Percentiles rank a stretch among this genome's conserved stretches.
phyloP scores from a whole-genome alignment of 371 early-diverging fungal species.

The Blyttiomyces sp. region DNA sequence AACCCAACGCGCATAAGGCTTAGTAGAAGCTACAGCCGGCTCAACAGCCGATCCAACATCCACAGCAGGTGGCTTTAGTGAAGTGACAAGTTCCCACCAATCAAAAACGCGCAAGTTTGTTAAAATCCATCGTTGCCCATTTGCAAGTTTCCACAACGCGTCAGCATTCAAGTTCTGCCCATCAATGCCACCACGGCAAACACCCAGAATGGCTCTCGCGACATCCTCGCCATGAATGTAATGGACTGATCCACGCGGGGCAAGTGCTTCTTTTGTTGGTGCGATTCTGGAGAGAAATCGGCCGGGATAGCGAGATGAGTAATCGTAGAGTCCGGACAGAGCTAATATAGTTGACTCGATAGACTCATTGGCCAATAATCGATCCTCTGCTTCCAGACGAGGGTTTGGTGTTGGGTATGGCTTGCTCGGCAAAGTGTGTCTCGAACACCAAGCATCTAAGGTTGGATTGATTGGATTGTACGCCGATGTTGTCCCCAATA shows the following conservation, averaged over 20 bases:
- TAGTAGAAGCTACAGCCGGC: neutral
- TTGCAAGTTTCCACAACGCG: neutral
- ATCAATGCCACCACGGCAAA: no score
- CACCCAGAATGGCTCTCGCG: slow-evolving; percentile 42
- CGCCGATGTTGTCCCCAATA: slow-evolving; percentile 50
- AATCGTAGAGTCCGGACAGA: slow-evolving; percentile 56
- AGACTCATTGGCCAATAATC: slow-evolving; percentile 13
- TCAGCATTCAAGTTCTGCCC: slow-evolving; percentile 10
- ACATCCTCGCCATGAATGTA: slow-evolving; percentile 62
- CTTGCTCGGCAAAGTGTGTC: neutral
- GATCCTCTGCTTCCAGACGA: slow-evolving; percentile 6
- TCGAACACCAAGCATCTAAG: slow-evolving; percentile 16
- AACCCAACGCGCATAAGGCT: slow-evolving; percentile 26
- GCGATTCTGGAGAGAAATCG: slow-evolving; percentile 50
- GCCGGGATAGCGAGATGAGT: slow-evolving; percentile 38
- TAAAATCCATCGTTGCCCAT: slow-evolving; percentile 29
- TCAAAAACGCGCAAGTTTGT: slow-evolving; percentile 38
- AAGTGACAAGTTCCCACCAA: slow-evolving; percentile 41
- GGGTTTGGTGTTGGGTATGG: neutral
- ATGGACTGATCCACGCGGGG: slow-evolving; percentile 27
- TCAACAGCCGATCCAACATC: slow-evolving; percentile 3
- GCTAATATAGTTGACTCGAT: slow-evolving; percentile 40
- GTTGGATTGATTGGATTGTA: neutral
- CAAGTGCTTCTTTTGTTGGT: slow-evolving; percentile 36
- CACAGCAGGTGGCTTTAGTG: neutral